Evolutionary conservation across 306 rosid species (phyloP).

Genomic region (Parietaria judaica): DNA sequence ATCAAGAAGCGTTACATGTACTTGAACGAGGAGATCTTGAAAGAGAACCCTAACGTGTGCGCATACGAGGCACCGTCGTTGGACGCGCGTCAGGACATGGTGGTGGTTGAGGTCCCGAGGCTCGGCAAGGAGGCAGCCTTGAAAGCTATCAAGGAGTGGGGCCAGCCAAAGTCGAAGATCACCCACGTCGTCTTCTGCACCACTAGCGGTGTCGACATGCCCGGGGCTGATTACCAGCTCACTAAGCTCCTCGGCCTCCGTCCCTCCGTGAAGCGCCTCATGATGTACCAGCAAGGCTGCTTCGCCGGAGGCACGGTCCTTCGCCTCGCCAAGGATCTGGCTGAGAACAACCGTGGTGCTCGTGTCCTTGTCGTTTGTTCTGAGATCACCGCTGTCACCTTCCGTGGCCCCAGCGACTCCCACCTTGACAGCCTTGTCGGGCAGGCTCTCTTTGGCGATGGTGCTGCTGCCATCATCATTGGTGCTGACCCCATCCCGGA

Average conservation of each 20-base stretch:
- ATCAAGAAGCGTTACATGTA: constrained; percentile 48
- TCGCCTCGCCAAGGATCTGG: constrained; percentile 47
- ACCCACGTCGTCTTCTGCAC: constrained; percentile 67
- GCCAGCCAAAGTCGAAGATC: constrained; percentile 61
- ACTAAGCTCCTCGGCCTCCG: constrained; percentile 68
- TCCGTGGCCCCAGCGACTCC: constrained; percentile 31
- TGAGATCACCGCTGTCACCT: constrained; percentile 42
- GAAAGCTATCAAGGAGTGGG: constrained; percentile 53
- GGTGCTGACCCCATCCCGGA: constrained; percentile 48
- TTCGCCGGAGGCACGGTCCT: constrained; percentile 52
- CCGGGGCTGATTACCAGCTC: constrained; percentile 61
- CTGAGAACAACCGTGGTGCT: constrained; percentile 48
- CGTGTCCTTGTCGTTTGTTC: constrained; percentile 52
- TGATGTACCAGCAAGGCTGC: constrained; percentile 71
- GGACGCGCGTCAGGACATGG: constrained; percentile 69
- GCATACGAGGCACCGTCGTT: constrained; percentile 59
- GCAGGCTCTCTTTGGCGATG: constrained; percentile 49
- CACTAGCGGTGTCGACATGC: constrained; percentile 77
- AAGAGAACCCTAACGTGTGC: constrained; percentile 38
- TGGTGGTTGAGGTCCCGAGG: constrained; percentile 56
- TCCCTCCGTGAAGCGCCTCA: constrained; percentile 53
- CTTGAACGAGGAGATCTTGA: constrained; percentile 42
- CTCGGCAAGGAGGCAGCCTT: constrained; percentile 70
- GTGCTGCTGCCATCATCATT: constrained; percentile 42
- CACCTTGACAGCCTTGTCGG: constrained; percentile 57